Conservation (phyloP, 495 filamentous ascomycete species). For the Zalerion maritima region DNA sequence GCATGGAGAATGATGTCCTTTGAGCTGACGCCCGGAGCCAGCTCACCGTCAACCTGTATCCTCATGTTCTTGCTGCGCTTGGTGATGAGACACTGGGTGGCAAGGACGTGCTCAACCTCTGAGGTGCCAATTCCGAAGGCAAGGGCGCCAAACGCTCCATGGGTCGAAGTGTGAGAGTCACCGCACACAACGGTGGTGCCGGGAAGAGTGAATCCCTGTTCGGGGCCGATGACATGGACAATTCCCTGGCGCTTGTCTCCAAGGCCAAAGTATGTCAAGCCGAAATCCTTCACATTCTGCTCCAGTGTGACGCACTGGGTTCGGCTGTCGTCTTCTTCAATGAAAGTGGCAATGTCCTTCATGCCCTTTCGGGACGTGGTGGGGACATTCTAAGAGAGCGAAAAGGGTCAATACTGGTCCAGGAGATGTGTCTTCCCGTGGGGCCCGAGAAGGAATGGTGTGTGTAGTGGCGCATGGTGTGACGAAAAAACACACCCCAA, state of each 20-base stretch:
- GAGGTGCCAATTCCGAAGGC: slow-evolving; percentile 97
- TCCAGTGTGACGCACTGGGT: slow-evolving; percentile 90
- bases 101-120: slow-evolving; percentile 96
- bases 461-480: too few relatives aligned
- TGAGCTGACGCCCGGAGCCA: slow-evolving; percentile 83
- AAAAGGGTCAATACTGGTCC: too few relatives aligned
- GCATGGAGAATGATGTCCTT: slow-evolving; percentile 93
- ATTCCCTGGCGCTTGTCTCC: slow-evolving; percentile 96
- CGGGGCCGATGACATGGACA: slow-evolving; percentile 96
- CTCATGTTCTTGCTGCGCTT: slow-evolving; percentile 97
- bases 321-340: slow-evolving; percentile 86
- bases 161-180: slow-evolving; percentile 94
- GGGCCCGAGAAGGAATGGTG: too few relatives aligned
- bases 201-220: slow-evolving; percentile 96
- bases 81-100: slow-evolving; percentile 89
- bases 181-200: slow-evolving; percentile 96
- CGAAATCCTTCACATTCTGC: slow-evolving; percentile 92
- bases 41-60: slow-evolving; percentile 81
- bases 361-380: slow-evolving; percentile 78
- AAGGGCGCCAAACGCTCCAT: slow-evolving; percentile 89
- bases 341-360: slow-evolving; percentile 74
- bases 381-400: slow-evolving; percentile 63
- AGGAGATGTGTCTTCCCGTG: too few relatives aligned
- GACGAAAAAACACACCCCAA: background rate
- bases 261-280: slow-evolving; percentile 92